phyloP scores from a whole-genome alignment of 495 filamentous ascomycete species.

The Xanthoparmelia taractica region DNA sequence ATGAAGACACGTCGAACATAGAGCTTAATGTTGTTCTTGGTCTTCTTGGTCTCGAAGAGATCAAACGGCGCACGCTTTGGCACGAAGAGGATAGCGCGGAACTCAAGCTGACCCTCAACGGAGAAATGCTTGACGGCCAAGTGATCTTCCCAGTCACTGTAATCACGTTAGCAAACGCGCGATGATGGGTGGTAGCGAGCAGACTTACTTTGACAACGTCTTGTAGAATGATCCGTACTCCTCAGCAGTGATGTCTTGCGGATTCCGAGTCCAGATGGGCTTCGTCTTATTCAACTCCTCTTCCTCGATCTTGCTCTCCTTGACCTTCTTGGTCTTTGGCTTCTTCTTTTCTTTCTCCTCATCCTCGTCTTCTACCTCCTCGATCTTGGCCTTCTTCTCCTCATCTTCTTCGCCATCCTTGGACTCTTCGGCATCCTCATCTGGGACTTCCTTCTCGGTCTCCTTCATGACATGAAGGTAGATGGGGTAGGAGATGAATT shows the following conservation, averaged over 20 bases:
- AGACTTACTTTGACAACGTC: slow-evolving; percentile 73
- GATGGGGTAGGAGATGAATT: slow-evolving; percentile 99
- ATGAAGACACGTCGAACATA: slow-evolving; percentile 99
- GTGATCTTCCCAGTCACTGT: slow-evolving; percentile 93
- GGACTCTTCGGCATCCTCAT: slow-evolving; percentile 83
- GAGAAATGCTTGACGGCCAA: slow-evolving; percentile 99
- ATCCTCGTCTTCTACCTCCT: slow-evolving; percentile 73
- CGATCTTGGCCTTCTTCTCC: slow-evolving; percentile 73
- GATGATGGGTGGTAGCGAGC: background rate
- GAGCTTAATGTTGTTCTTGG: slow-evolving; percentile 99
- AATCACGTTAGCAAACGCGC: slow-evolving; percentile 15
- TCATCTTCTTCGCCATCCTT: slow-evolving; percentile 51
- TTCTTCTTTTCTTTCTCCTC: slow-evolving; percentile 79
- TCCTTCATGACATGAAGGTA: slow-evolving; percentile 99
- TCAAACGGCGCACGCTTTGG: slow-evolving; percentile 99
- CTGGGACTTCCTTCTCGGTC: slow-evolving; percentile 96
- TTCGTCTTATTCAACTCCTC: slow-evolving; percentile 99
- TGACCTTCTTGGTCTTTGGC: slow-evolving; percentile 97
- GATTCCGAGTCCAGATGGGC: slow-evolving; percentile 99
- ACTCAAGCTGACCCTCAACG: slow-evolving; percentile 99
- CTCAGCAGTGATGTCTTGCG: slow-evolving; percentile 87
- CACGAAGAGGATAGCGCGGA: slow-evolving; percentile 98
- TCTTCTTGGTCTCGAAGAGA: slow-evolving; percentile 99
- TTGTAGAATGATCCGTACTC: slow-evolving; percentile 99
- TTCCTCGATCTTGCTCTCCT: slow-evolving; percentile 97